Percentiles rank a stretch among this genome's conserved stretches.
Conservation (phyloP, 768 basidiomycete genomes). For the Termitomyces sp. region DNA sequence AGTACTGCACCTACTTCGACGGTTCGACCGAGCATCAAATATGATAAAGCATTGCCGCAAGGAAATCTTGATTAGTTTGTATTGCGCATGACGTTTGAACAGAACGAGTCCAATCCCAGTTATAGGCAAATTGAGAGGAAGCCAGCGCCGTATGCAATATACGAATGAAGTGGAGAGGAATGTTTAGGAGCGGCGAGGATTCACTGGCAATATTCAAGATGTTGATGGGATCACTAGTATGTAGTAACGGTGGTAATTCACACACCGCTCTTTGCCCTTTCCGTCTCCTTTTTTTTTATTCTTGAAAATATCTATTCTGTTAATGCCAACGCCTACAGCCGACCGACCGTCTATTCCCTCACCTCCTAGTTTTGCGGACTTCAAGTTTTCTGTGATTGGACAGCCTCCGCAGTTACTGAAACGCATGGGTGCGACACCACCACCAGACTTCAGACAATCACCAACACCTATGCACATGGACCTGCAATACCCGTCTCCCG, state of each 20-base stretch:
- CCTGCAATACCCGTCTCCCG: slow-evolving; percentile 12
- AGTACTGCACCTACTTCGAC: neutral
- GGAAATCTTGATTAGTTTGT: neutral
- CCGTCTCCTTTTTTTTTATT: neutral
- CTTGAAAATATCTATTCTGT: neutral
- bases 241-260: neutral
- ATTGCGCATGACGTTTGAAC: neutral
- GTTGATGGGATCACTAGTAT: slow-evolving; percentile 1
- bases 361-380: slow-evolving; percentile 12
- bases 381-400: slow-evolving; percentile 14
- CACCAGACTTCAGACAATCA: slow-evolving; percentile 8
- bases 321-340: neutral
- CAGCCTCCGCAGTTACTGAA: slow-evolving; percentile 13
- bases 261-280: neutral
- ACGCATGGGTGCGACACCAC: slow-evolving; percentile 5
- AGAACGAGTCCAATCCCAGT: neutral
- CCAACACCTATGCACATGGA: slow-evolving; percentile 9
- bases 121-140: neutral
- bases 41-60: neutral
- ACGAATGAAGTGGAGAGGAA: neutral
- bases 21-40: neutral
- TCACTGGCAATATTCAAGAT: too few species aligned
- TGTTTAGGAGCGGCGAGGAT: neutral
- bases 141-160: neutral
- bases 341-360: neutral